Evolutionary conservation across 1,284 basidiomycete genomes (phyloP).

Genomic region (Schizopora paradoxa): DNA sequence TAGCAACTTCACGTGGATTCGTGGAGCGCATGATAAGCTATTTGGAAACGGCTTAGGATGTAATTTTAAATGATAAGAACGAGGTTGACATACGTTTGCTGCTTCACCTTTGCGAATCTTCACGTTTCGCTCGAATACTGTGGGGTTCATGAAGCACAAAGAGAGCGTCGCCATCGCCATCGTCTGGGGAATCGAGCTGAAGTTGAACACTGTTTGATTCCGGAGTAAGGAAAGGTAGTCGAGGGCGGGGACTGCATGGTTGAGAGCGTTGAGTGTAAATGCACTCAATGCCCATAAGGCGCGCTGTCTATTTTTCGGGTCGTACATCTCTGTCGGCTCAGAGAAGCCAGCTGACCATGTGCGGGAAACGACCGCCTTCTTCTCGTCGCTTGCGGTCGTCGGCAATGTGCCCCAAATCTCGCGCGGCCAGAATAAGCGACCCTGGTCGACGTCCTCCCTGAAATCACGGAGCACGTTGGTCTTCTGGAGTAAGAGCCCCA

Average conservation of each 20-base stretch:
- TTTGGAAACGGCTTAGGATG: conserved; percentile 6
- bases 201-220: conserved; percentile 94
- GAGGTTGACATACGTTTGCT: conserved; percentile 52
- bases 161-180: conserved; percentile 97
- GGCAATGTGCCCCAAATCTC: conserved; percentile 72
- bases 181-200: conserved; percentile 91
- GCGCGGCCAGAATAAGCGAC: conserved; percentile 91
- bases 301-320: conserved; percentile 47
- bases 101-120: conserved; percentile 95
- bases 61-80: conserved; percentile 1
- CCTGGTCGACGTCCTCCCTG: conserved; percentile 86
- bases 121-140: conserved; percentile 87
- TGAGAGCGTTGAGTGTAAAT: conserved; percentile 88
- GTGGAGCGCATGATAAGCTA: conserved; percentile 88
- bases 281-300: conserved; percentile 80
- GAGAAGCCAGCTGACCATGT: conserved; percentile 68
- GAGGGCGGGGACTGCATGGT: conserved; percentile 80
- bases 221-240: conserved; percentile 88
- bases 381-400: conserved; percentile 4
- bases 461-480: conserved; percentile 98
- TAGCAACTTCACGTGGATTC: conserved; percentile 89
- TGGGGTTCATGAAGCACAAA: conserved; percentile 88
- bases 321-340: conserved; percentile 60
- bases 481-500: conserved; percentile 97
- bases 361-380: conserved; percentile 3